phyloP scores from a whole-genome alignment of 2,329 filamentous ascomycete genomes.

The Beauveria sp. region DNA sequence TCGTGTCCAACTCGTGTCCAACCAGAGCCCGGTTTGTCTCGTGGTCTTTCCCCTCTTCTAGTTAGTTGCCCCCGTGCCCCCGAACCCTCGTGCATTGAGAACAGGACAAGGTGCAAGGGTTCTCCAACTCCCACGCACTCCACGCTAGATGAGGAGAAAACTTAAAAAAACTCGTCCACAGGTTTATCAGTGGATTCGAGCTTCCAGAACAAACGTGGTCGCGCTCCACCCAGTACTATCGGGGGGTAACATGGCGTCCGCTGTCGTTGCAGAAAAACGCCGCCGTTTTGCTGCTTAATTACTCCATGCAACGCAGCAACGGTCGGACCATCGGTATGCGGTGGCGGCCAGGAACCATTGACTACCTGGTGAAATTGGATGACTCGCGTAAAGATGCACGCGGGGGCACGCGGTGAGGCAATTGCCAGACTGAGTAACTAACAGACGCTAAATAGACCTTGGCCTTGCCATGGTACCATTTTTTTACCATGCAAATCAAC shows the following conservation, averaged over 20 bases:
- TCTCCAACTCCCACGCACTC: not conserved
- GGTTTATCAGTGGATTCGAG: slow-evolving; percentile 2
- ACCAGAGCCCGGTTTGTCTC: too few relatives aligned
- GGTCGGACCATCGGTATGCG: not conserved
- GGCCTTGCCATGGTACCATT: too few relatives aligned
- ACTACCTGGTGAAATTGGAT: not conserved
- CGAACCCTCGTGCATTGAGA: not conserved
- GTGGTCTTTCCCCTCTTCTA: too few relatives aligned
- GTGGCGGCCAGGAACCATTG: not conserved
- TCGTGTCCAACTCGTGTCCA: too few relatives aligned
- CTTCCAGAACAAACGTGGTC: not conserved
- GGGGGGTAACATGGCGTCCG: not conserved
- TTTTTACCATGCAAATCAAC: too few relatives aligned
- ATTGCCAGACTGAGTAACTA: not conserved
- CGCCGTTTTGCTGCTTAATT: not conserved
- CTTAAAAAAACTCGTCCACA: slow-evolving; percentile 1
- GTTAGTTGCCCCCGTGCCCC: too few relatives aligned
- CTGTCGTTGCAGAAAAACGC: not conserved
- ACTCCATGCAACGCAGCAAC: not conserved
- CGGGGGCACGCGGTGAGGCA: not conserved
- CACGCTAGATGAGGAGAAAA: not conserved
- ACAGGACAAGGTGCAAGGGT: not conserved
- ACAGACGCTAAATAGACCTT: not conserved
- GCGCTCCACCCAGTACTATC: not conserved
- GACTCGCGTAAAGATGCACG: not conserved